Evolutionary conservation across 192 early-diverging fungal species (phyloP).

Genomic region (Coemansia sp.): DNA sequence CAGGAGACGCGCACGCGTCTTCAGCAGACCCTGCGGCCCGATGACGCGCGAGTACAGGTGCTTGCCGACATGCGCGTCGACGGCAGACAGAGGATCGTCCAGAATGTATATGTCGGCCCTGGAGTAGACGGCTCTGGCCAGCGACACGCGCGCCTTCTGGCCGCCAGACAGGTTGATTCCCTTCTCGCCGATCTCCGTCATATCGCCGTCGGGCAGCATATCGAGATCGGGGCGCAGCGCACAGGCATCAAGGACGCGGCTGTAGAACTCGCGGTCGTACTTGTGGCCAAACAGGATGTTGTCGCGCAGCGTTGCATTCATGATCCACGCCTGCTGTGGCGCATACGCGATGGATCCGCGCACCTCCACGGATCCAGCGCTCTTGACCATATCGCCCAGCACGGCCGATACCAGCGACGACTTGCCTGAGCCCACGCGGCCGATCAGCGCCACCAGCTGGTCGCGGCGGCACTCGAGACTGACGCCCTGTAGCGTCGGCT

Average conservation of each 20-base stretch:
- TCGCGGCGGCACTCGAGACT: slow-evolving; percentile 47
- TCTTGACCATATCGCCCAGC: slow-evolving; percentile 59
- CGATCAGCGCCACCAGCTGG: slow-evolving; percentile 62
- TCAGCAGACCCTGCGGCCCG: slow-evolving; percentile 53
- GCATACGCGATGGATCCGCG: slow-evolving; percentile 57
- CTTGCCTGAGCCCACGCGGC: slow-evolving; percentile 68
- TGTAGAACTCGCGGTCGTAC: slow-evolving; percentile 58
- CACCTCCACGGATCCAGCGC: slow-evolving; percentile 29
- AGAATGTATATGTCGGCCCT: slow-evolving; percentile 66
- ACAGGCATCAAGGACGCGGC: slow-evolving; percentile 59
- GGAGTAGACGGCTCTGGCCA: slow-evolving; percentile 68
- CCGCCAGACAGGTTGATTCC: slow-evolving; percentile 64
- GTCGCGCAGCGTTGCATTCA: slow-evolving; percentile 64
- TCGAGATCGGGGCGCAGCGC: slow-evolving; percentile 58
- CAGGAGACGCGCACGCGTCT: slow-evolving; percentile 56
- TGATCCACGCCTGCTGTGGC: slow-evolving; percentile 68
- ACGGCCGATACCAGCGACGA: slow-evolving; percentile 63
- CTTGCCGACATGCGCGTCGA: slow-evolving; percentile 65
- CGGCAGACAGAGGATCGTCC: slow-evolving; percentile 74
- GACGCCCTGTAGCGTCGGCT: slow-evolving; percentile 45
- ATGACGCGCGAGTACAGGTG: slow-evolving; percentile 59
- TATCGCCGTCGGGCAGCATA: slow-evolving; percentile 59
- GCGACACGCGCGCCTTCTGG: slow-evolving; percentile 64
- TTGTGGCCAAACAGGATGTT: slow-evolving; percentile 68
- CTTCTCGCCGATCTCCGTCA: slow-evolving; percentile 65